These are phyloP conservation scores for Kernera saxatilis DNA, from an alignment of 345 rosid species.

Conservation along the genomic window DNA sequence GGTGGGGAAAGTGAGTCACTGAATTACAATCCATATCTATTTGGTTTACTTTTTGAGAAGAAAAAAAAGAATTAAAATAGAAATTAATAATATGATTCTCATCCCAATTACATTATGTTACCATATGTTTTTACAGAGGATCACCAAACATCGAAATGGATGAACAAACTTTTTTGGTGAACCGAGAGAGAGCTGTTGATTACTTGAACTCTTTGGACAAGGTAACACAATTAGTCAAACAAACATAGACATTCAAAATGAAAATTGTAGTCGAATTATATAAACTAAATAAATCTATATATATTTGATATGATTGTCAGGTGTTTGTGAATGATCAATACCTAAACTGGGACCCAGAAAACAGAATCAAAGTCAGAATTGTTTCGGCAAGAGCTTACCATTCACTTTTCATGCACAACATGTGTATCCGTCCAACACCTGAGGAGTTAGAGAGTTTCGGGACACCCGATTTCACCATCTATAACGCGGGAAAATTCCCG, in stretches of 20 bases:
- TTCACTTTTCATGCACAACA: constrained; percentile 98
- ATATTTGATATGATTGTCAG: constrained; percentile 27
- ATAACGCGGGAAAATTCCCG: constrained; percentile 97
- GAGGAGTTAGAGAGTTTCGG: constrained; percentile 95
- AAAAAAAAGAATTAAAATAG: too few relatives aligned
- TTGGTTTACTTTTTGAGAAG: too few relatives aligned
- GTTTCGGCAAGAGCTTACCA: constrained; percentile 98
- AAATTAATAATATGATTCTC: too few relatives aligned
- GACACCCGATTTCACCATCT: constrained; percentile 97
- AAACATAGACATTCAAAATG: background rate
- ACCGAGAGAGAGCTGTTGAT: constrained; percentile 98
- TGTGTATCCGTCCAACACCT: constrained; percentile 98
- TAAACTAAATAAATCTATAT: too few relatives aligned
- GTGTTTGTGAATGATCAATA: constrained; percentile 94
- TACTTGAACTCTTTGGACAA: constrained; percentile 94
- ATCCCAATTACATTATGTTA: background rate
- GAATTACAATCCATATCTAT: too few relatives aligned
- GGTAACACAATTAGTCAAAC: constrained; percentile 31
- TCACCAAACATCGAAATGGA: constrained; percentile 99
- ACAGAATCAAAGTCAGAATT: constrained; percentile 88
- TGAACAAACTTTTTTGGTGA: constrained; percentile 90
- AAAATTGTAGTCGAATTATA: background rate
- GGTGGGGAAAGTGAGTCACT: constrained; percentile 95
- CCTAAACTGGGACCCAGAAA: constrained; percentile 86
- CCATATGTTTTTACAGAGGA: constrained; percentile 46